Base-by-base conservation (phyloP, 345 rosid species). In the Cardamine resedifolia region DNA sequence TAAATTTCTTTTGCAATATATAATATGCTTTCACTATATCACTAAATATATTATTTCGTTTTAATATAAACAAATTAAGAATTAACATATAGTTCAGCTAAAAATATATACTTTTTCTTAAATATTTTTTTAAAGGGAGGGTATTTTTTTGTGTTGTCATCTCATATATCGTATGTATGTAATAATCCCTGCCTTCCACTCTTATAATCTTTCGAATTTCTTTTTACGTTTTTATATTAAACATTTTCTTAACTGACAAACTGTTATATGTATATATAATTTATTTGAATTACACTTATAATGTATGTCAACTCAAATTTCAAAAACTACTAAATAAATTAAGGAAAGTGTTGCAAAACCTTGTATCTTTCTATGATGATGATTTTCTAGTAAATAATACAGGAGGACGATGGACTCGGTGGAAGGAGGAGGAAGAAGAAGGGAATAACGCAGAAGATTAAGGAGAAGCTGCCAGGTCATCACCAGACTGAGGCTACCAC, bases 351-450 rank as follows among this genome's bases (percentile, higher is more conserved):
- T 34, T 20, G 31, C 45, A 64, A 30, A 31, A 12, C 31, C 1
- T 20, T 20, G 2, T 14, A 48, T 4, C 69, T 48, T 31, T 31
- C 15, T 1, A 12, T 14, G 8, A 23, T 4, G 31, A 60, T 15
- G n/a, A n/a, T n/a, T 15, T 39, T 23, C 31, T 21, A 12, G 19
- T 57, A n/a, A 33, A 5, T 10, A 19, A 57, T 19, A 60, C 27
- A 85, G 10, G 93, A 90, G 66, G 93, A 85, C 26, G 96, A 90
- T 49, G 91, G 85, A 41, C 68, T 74, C 23, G 91, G 90, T 53
- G 89, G 87, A 52, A 84, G 90, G 71, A 84, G 83, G 78, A 84
- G 87, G 65, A 85, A 80, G 83, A 83, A 85, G 85, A 90, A 83
- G 76, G 90, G 90, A 53, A 45, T 75, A 19, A 19, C 34, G 1